A percentile compares a stretch with the other conserved stretches of the same genome.
Conservation (phyloP, 2,329 filamentous ascomycete genomes). For the Neopestalotiopsis sp. region DNA sequence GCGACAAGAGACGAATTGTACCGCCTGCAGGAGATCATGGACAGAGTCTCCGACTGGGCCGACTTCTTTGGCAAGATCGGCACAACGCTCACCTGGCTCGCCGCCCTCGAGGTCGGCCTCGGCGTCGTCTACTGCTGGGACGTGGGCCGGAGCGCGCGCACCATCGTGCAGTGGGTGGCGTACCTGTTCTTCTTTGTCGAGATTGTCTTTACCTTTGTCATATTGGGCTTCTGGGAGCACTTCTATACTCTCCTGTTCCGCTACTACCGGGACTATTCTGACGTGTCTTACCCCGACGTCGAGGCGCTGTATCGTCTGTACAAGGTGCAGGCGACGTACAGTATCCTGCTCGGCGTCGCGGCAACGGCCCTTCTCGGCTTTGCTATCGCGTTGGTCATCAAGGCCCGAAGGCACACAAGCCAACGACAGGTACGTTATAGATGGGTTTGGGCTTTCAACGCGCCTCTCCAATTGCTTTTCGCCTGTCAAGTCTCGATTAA, state of each 20-base stretch:
- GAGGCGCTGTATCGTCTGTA: background rate
- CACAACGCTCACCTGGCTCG: background rate
- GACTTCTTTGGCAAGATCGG: background rate
- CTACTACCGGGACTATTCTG: too few species aligned
- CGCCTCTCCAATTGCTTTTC: too few species aligned
- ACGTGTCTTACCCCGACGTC: too few species aligned
- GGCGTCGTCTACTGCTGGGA: constrained; percentile 13
- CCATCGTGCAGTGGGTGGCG: background rate
- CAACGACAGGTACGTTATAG: constrained; percentile 5
- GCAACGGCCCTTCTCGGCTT: background rate
- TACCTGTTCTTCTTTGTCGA: background rate
- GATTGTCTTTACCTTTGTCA: background rate
- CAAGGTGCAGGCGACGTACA: background rate
- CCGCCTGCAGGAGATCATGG: background rate
- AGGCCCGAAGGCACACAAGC: background rate
- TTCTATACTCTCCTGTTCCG: background rate
- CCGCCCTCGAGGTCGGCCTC: constrained; percentile 1
- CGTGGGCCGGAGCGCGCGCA: background rate
- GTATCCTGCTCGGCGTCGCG: background rate
- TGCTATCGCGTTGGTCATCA: background rate
- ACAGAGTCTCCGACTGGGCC: background rate
- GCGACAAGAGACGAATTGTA: background rate
- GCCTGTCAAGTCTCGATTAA: too few species aligned
- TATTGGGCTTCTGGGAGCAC: background rate
- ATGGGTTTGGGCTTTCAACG: too few species aligned